Base-by-base conservation (phyloP, 2,329 filamentous ascomycete species). In the Blastomyces parvus region DNA sequence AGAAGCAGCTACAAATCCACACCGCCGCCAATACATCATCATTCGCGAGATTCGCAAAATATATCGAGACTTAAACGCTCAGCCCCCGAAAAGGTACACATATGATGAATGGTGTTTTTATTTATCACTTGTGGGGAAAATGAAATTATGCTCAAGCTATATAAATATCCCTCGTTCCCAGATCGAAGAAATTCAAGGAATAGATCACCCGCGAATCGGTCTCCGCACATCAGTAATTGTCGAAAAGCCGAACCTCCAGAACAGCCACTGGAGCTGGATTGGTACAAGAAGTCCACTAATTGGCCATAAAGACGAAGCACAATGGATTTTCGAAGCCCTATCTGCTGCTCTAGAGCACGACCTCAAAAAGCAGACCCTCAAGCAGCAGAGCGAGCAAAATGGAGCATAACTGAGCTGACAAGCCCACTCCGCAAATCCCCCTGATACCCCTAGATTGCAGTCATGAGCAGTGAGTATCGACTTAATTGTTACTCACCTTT, bases 91-190 rank as follows among this genome's bases (percentile, higher is more conserved):
- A 62, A 69, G 71, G 62, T 79, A 78, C 58, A 70, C 69, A 13
- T 78, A 78, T 59, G 69, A 73, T 6, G 75, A 78, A 67, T 83
- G 80, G 81, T 76, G 77, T 44, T 81, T 80, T 66, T 83, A 77
- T 64, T 71, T 83, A 9, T 74, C 73, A 56, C 74, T 83, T 1
- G 74, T 82, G 52, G 79, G 77, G 1, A 76, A 80, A 44, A 74
- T 78, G 48, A 78, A 81, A 57, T 70, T 72, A 8, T 73, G 79
- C 44, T 64, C 73, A 0, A 71, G 72, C 0, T 67, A 68, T 13
- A 58, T 80, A 78, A 61, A 60, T 62, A 27, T 63, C n/a, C 61
- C 60, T 2, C 30, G 44, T 40, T 48, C 57, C 9, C 40, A 64
- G 33, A 30, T 62, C 38, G 61, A 65, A 42, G 25, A 61, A 42